Percentiles rank a stretch among this genome's conserved stretches.
These are phyloP conservation scores for Gloeopeniophorella convolvens DNA, from an alignment of 768 basidiomycete genomes.

Conservation along the genomic window DNA sequence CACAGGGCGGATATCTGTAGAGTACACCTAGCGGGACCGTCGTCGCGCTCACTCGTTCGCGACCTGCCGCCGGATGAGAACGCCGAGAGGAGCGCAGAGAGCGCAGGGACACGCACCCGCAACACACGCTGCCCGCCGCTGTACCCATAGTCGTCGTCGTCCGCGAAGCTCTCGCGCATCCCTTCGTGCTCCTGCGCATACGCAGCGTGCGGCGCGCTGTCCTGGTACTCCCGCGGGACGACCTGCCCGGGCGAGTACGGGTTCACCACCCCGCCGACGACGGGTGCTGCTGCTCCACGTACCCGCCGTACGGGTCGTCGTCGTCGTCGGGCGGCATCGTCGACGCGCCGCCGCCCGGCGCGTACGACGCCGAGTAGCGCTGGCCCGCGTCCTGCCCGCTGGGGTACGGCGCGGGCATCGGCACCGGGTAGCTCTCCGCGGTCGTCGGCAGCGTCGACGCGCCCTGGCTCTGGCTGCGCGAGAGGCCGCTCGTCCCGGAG, in stretches of 20 bases:
- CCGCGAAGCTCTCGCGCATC: conserved; percentile 25
- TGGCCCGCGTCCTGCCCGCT: conserved; percentile 1
- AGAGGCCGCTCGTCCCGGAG: conserved; percentile 2
- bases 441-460: conserved; percentile 16
- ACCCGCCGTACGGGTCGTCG: conserved; percentile 25
- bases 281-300: conserved; percentile 17
- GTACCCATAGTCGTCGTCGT: conserved; percentile 31
- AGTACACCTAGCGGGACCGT: background rate
- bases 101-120: conserved; percentile 24
- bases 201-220: conserved; percentile 1
- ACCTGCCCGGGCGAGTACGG: conserved; percentile 17
- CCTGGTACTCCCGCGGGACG: background rate
- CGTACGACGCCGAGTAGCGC: conserved; percentile 8
- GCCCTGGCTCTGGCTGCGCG: conserved; percentile 19
- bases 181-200: conserved; percentile 21
- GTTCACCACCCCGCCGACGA: conserved; percentile 7
- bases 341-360: background rate
- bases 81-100: background rate
- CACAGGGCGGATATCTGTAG: background rate
- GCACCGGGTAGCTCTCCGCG: background rate
- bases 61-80: conserved; percentile 2
- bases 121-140: conserved; percentile 27
- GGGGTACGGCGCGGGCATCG: conserved; percentile 1
- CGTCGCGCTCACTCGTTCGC: conserved; percentile 7
- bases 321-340: conserved; percentile 15